Base-by-base conservation (phyloP, 768 basidiomycete species). In the Suillus cothurnatus region DNA sequence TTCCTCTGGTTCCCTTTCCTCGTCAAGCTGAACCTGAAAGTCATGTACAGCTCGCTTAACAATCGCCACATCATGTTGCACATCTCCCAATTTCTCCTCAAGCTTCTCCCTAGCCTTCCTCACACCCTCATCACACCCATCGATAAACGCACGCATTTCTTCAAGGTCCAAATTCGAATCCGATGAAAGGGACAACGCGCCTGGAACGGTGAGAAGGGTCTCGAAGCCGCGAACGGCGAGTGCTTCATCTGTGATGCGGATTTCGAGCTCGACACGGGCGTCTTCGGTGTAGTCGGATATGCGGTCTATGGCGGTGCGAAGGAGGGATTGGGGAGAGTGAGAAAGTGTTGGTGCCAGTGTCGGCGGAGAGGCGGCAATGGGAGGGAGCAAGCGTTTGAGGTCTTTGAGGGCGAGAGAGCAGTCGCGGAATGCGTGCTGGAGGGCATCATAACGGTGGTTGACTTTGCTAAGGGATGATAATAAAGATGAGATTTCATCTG, bases 211-310 rank as follows among this genome's bases (percentile, higher is more conserved):
- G 15, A 93, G 77, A n/a, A 93, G 73, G 0, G 89, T 87, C 68
- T 88, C 86, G 65, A 88, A 94, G 4, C 92, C 92, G 9, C 81
- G 82, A 8, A 80, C 79, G 0, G 89, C 79, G 17, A 94, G 81
- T 14, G 81, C 83, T 67, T 92, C 92, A 71, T 95, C 93, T 2
- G 89, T 84, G 12, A 88, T 78, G 28, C 86, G 85, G 47, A 94
- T 94, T 77, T 94, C 93, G 26, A 95, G 78, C 72, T 94, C 93
- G 12, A 95, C 93, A 1, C 91, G 86, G 1, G 86, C 86, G 68
- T 94, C 93, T 72, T 94, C 93, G 6, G 85, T 85, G 71, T 84
- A 91, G 72, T 95, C 91, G 61, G 86, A 81, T 50, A 95, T 80
- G 9, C 92, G 81, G 31, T 85, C 80, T 21, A 91, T 76, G 6